Evolutionary conservation across 305 asterid species (phyloP).

Genomic region (Fraxinus platypoda): DNA sequence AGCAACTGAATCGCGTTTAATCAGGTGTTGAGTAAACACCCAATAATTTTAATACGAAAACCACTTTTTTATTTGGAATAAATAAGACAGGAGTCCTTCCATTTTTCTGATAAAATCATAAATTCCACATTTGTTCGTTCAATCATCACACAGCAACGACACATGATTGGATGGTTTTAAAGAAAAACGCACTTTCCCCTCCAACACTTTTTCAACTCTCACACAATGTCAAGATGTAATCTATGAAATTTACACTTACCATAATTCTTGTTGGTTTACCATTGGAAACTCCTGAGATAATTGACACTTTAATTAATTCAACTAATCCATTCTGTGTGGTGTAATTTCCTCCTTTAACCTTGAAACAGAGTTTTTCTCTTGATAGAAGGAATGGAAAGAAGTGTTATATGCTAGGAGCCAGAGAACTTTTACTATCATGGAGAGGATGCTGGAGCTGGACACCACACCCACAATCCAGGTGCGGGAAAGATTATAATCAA

Average conservation of each 20-base stretch:
- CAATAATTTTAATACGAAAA: background rate
- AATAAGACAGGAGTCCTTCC: background rate
- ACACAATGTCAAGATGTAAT: too few relatives aligned
- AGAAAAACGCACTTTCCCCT: too few relatives aligned
- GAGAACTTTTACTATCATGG: slow-evolving; percentile 34
- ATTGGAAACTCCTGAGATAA: background rate
- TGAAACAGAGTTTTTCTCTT: slow-evolving; percentile 25
- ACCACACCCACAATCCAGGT: slow-evolving; percentile 32
- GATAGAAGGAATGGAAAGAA: slow-evolving; percentile 33
- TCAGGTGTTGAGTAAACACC: background rate
- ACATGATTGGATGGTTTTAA: too few relatives aligned
- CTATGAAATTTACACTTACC: too few relatives aligned
- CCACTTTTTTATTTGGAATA: background rate
- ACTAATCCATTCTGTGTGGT: background rate
- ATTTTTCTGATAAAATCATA: background rate
- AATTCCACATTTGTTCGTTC: background rate
- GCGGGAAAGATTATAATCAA: background rate
- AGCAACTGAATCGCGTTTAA: background rate
- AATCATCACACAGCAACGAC: too few relatives aligned
- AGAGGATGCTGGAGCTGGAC: slow-evolving; percentile 28
- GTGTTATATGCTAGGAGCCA: slow-evolving; percentile 28
- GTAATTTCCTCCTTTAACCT: background rate
- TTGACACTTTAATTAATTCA: background rate
- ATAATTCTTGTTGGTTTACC: too few relatives aligned
- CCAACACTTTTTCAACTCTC: too few relatives aligned